These are phyloP conservation scores for Delonix regia DNA, from an alignment of 306 rosid genomes.

Conservation along the genomic window DNA sequence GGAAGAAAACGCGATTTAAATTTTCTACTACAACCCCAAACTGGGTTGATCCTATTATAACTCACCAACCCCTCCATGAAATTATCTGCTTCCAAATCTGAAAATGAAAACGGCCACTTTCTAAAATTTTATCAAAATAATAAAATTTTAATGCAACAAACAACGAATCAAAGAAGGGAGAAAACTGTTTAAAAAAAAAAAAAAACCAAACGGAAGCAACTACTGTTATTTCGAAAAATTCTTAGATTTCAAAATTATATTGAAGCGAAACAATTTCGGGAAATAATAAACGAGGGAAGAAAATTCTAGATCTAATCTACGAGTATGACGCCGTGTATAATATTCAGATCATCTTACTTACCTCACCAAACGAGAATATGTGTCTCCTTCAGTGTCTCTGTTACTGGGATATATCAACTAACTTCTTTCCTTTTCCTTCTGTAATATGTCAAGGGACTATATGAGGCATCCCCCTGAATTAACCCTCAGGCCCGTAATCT, in stretches of 20 bases:
- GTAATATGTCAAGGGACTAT: too few relatives aligned
- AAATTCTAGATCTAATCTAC: background rate
- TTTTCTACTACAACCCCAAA: constrained; percentile 19
- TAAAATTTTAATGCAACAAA: background rate
- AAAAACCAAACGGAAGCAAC: background rate
- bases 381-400: background rate
- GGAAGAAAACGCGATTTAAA: constrained; percentile 21
- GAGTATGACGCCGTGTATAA: background rate
- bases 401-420: background rate
- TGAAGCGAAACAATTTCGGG: background rate
- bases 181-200: too few relatives aligned
- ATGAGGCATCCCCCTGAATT: too few relatives aligned
- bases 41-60: constrained; percentile 26
- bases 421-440: background rate
- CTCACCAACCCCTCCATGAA: constrained; percentile 50
- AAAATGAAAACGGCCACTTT: background rate
- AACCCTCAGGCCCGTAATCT: background rate
- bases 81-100: constrained; percentile 33
- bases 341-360: background rate
- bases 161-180: background rate
- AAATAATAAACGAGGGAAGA: background rate
- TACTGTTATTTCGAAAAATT: background rate
- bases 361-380: background rate
- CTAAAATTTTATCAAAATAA: background rate
- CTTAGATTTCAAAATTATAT: background rate